Percentiles rank a stretch among this genome's conserved stretches.
phyloP scores from a whole-genome alignment of 345 rosid genomes.

The Citrus cavaleriei region DNA sequence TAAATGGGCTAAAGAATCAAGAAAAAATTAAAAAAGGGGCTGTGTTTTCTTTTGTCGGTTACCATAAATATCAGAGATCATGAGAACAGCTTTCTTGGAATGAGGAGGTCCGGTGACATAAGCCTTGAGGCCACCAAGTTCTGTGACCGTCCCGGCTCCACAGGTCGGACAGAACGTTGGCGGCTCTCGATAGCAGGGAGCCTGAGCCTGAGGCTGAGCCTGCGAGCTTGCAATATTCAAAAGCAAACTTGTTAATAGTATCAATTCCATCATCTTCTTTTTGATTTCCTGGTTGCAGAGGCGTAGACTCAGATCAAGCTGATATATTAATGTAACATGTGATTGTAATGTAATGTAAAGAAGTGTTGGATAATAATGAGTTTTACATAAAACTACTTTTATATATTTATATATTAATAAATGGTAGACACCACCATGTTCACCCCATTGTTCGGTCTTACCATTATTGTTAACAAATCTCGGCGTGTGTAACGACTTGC shows the following conservation, averaged over 20 bases:
- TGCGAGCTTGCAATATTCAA: slow-evolving; percentile 54
- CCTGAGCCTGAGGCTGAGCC: slow-evolving; percentile 17
- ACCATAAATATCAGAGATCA: slow-evolving; percentile 63
- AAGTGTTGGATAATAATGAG: no score
- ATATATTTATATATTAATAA: no score
- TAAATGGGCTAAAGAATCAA: not conserved
- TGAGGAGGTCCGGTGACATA: slow-evolving; percentile 62
- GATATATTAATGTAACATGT: no score
- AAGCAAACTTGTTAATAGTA: not conserved
- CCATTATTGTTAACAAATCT: no score
- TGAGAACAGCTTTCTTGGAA: slow-evolving; percentile 57
- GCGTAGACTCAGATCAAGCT: no score
- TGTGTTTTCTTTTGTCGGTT: not conserved
- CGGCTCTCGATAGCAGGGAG: slow-evolving; percentile 60
- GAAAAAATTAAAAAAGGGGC: not conserved
- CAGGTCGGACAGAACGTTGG: slow-evolving; percentile 44
- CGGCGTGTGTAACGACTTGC: no score
- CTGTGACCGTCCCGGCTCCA: slow-evolving; percentile 61
- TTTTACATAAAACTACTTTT: no score
- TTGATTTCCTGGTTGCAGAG: not conserved
- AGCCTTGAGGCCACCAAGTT: slow-evolving; percentile 58
- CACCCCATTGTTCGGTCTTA: no score
- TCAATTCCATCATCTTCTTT: not conserved
- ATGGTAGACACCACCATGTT: no score
- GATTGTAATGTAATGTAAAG: no score